Percentiles rank a stretch among this genome's conserved stretches.
phyloP scores from a whole-genome alignment of 352 stramenopile genomes.

The Thraustotheca clavata region DNA sequence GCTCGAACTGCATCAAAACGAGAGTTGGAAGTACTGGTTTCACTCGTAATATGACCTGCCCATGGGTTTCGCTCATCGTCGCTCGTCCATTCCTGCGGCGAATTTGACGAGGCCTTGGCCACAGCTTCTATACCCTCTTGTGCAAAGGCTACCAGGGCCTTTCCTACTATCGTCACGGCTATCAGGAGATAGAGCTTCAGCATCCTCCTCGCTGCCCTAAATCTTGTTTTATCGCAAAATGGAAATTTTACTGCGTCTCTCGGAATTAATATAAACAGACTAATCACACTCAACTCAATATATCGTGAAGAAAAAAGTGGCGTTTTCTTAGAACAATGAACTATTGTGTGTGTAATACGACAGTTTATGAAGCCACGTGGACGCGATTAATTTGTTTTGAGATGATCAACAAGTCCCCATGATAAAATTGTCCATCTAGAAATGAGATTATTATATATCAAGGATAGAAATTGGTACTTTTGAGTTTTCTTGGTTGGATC shows the following conservation, averaged over 20 bases:
- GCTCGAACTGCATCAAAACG: not conserved
- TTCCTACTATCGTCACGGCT: no score
- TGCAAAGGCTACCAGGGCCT: no score
- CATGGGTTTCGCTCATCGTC: slow-evolving; percentile 12
- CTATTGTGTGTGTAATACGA: not conserved
- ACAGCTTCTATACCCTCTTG: no score
- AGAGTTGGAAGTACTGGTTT: not conserved
- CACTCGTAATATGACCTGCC: not conserved
- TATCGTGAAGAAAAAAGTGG: no score
- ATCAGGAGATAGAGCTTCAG: no score
- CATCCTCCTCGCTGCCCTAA: no score
- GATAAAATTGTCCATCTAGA: slow-evolving; percentile 3
- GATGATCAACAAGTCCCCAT: slow-evolving; percentile 6
- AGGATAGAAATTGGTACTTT: not conserved
- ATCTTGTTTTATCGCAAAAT: not conserved
- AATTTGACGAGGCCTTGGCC: no score
- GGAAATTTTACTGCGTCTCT: no score
- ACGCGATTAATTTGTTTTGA: not conserved
- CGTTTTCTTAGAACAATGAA: no score
- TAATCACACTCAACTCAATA: no score
- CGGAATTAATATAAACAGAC: no score
- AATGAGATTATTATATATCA: not conserved
- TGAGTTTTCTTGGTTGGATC: not conserved
- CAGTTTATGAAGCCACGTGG: not conserved
- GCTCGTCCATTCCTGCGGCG: no score